phyloP scores from a whole-genome alignment of 768 basidiomycete species.

The Agrocybe chaxingu region DNA sequence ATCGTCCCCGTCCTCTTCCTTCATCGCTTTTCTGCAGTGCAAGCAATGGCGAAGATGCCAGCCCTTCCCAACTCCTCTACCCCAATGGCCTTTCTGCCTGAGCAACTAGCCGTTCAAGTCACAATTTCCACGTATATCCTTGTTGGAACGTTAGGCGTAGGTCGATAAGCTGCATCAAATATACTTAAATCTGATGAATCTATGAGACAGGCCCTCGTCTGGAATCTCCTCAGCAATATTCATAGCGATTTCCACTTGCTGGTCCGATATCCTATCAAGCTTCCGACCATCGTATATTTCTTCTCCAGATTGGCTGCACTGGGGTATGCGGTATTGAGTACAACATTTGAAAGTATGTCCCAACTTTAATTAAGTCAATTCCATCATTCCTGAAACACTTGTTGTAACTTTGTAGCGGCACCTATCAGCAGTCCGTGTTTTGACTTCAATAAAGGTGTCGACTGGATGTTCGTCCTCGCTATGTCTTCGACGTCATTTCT shows the following conservation, averaged over 20 bases:
- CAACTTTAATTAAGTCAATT: not conserved
- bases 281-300: constrained; percentile 22
- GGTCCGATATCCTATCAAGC: constrained; percentile 8
- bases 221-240: constrained; percentile 25
- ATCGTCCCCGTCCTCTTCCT: no score
- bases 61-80: constrained; percentile 7
- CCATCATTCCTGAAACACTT: not conserved
- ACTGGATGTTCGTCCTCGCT: constrained; percentile 13
- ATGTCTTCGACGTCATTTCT: constrained; percentile 18
- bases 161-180: not conserved
- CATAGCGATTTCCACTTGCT: constrained; percentile 19
- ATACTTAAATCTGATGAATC: not conserved
- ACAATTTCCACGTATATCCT: constrained; percentile 2
- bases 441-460: constrained; percentile 3
- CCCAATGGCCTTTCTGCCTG: constrained; percentile 8
- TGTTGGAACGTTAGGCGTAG: constrained; percentile 4
- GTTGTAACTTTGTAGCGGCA: constrained; percentile 5
- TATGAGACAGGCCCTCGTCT: constrained; percentile 16
- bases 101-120: constrained; percentile 1
- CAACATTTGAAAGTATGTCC: constrained; percentile 7
- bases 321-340: constrained; percentile 2
- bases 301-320: constrained; percentile 17
- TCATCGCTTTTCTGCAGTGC: no score
- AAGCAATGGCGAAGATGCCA: no score
- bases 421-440: constrained; percentile 12